Evolutionary conservation across 768 basidiomycete species (phyloP).

Genomic region (Tylopilus vinaceipallidus): DNA sequence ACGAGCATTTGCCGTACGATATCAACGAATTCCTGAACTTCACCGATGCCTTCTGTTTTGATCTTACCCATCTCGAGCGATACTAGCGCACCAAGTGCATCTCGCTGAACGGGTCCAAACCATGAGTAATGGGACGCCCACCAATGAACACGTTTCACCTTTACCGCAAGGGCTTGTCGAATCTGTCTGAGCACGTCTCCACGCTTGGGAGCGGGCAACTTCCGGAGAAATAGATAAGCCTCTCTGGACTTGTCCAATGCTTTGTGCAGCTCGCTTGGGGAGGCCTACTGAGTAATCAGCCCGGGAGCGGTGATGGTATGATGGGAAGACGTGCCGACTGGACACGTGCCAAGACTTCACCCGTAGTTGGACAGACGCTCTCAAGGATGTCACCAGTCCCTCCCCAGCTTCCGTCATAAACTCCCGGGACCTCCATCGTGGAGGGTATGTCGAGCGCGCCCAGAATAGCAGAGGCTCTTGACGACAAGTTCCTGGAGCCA

Average conservation of each 20-base stretch:
- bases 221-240: slow-evolving; percentile 69
- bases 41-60: slow-evolving; percentile 83
- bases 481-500: slow-evolving; percentile 51
- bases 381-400: slow-evolving; percentile 68
- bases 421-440: slow-evolving; percentile 60
- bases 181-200: slow-evolving; percentile 90
- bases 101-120: slow-evolving; percentile 46
- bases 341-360: slow-evolving; percentile 77
- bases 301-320: neutral
- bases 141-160: slow-evolving; percentile 44
- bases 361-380: slow-evolving; percentile 83
- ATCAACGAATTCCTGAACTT: slow-evolving; percentile 94
- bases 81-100: slow-evolving; percentile 77
- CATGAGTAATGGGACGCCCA: slow-evolving; percentile 6
- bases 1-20: slow-evolving; percentile 57
- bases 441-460: slow-evolving; percentile 58
- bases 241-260: slow-evolving; percentile 69
- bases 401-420: slow-evolving; percentile 82
- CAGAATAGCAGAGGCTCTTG: slow-evolving; percentile 67
- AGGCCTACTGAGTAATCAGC: slow-evolving; percentile 45
- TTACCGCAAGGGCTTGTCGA: slow-evolving; percentile 72
- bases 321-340: slow-evolving; percentile 49
- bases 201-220: slow-evolving; percentile 80
- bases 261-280: slow-evolving; percentile 67
- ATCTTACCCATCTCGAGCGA: slow-evolving; percentile 94